These are phyloP conservation scores for Dioszegia aurantiaca DNA, from an alignment of 768 basidiomycete species.

Conservation along the genomic window DNA sequence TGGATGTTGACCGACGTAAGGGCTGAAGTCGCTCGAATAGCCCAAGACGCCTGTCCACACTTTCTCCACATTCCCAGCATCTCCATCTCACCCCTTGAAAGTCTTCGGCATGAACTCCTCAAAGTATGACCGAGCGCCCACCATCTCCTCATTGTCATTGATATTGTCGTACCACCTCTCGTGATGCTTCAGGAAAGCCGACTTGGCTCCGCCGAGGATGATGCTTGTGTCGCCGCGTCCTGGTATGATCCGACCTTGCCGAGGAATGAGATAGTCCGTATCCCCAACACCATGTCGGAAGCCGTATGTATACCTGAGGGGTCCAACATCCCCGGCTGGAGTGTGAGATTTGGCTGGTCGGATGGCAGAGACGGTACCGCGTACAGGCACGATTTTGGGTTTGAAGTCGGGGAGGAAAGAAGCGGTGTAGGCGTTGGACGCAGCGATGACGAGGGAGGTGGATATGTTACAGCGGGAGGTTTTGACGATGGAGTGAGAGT, in stretches of 20 bases:
- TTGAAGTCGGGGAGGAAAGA: slow-evolving; percentile 68
- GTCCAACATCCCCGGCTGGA: slow-evolving; percentile 19
- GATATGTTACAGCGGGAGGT: slow-evolving; percentile 66
- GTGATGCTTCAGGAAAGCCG: slow-evolving; percentile 19
- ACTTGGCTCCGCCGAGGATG: slow-evolving; percentile 40
- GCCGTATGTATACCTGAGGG: slow-evolving; percentile 32
- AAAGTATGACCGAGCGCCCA: slow-evolving; percentile 32
- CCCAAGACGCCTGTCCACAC: slow-evolving; percentile 42
- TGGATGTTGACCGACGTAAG: slow-evolving; percentile 31
- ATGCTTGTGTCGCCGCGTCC: slow-evolving; percentile 31
- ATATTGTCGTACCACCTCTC: slow-evolving; percentile 34
- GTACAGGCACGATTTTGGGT: slow-evolving; percentile 29
- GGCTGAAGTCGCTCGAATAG: slow-evolving; percentile 33
- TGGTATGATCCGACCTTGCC: slow-evolving; percentile 33
- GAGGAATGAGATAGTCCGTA: slow-evolving; percentile 38
- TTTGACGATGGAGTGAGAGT: slow-evolving; percentile 45
- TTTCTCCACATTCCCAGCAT: slow-evolving; percentile 30
- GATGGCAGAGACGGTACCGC: slow-evolving; percentile 38
- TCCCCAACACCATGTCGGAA: slow-evolving; percentile 29
- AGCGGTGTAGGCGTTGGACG: slow-evolving; percentile 79
- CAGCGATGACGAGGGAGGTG: slow-evolving; percentile 70
- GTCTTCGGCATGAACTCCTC: slow-evolving; percentile 29
- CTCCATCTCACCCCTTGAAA: slow-evolving; percentile 31
- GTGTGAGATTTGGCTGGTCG: slow-evolving; percentile 24
- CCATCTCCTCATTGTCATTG: slow-evolving; percentile 30